Conservation (phyloP, 2,329 filamentous ascomycete species). For the Xylariales sp. region DNA sequence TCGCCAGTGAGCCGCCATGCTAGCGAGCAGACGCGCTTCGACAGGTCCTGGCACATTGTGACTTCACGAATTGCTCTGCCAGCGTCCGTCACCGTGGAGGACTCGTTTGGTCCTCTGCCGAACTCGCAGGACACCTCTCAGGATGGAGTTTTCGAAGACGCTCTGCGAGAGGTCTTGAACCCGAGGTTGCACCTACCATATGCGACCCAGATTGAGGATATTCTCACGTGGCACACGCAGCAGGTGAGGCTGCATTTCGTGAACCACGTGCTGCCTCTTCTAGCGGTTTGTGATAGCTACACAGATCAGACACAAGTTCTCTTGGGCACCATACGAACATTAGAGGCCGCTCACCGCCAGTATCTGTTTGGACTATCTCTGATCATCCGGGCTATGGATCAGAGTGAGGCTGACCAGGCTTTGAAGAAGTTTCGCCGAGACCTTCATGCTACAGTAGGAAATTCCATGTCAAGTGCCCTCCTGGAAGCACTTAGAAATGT, state of each 20-base stretch:
- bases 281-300: constrained; percentile 42
- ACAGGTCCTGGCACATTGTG: constrained; percentile 59
- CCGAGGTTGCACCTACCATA: constrained; percentile 40
- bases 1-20: constrained; percentile 22
- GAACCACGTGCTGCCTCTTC: constrained; percentile 52
- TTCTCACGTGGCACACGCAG: constrained; percentile 56
- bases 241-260: constrained; percentile 59
- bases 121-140: constrained; percentile 34
- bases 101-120: constrained; percentile 47
- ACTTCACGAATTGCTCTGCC: constrained; percentile 54
- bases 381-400: constrained; percentile 43
- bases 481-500: constrained; percentile 50
- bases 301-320: constrained; percentile 42
- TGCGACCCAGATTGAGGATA: constrained; percentile 49
- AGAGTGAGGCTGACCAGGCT: constrained; percentile 29
- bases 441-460: constrained; percentile 60
- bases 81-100: constrained; percentile 48
- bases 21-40: constrained; percentile 52
- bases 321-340: constrained; percentile 47
- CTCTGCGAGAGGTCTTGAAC: constrained; percentile 49
- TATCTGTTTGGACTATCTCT: constrained; percentile 52
- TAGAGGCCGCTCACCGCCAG: constrained; percentile 56
- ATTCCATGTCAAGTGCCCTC: constrained; percentile 53
- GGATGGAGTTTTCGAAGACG: constrained; percentile 43
- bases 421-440: constrained; percentile 54